A percentile compares a stretch with the other conserved stretches of the same genome.
phyloP scores from a whole-genome alignment of 1,284 basidiomycete species.

The Microbotryum intermedium region DNA sequence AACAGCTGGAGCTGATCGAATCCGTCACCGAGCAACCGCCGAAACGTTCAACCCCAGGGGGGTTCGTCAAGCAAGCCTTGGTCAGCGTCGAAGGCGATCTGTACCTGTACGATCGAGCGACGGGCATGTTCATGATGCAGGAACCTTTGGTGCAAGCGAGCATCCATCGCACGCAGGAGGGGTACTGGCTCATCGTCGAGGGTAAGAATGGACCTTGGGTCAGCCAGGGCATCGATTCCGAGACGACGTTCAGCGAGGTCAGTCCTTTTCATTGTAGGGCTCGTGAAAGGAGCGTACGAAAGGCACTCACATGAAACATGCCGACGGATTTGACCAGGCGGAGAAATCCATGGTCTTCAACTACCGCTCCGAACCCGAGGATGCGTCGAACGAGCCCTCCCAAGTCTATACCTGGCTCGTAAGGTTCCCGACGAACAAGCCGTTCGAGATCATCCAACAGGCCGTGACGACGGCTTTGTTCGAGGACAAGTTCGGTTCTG shows the following conservation, averaged over 20 bases:
- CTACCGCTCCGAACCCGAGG: constrained; percentile 14
- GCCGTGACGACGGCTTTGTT: constrained; percentile 73
- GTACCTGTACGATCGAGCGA: constrained; percentile 62
- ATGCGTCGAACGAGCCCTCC: neutral
- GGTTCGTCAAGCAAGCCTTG: constrained; percentile 16
- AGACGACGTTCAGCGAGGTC: constrained; percentile 52
- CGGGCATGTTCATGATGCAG: constrained; percentile 62
- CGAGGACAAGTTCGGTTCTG: constrained; percentile 43
- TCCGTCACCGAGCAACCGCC: constrained; percentile 14
- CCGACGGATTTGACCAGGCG: neutral
- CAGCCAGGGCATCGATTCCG: constrained; percentile 41
- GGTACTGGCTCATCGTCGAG: constrained; percentile 53
- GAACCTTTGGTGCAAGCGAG: constrained; percentile 52
- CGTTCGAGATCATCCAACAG: constrained; percentile 39
- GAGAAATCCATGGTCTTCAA: constrained; percentile 31
- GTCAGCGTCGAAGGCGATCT: constrained; percentile 44
- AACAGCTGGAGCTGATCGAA: constrained; percentile 7
- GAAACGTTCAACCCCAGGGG: constrained; percentile 2
- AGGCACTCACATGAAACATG: neutral
- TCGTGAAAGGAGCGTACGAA: no score
- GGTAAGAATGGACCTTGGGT: constrained; percentile 47
- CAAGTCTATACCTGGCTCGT: constrained; percentile 33
- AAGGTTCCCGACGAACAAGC: constrained; percentile 10
- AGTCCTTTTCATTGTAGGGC: no score
- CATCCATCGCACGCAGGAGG: constrained; percentile 32